Percentiles rank a stretch among this genome's conserved stretches.
Evolutionary conservation across 1,284 basidiomycete species (phyloP).

Genomic region (Sporisorium iseilematis-ciliati): DNA sequence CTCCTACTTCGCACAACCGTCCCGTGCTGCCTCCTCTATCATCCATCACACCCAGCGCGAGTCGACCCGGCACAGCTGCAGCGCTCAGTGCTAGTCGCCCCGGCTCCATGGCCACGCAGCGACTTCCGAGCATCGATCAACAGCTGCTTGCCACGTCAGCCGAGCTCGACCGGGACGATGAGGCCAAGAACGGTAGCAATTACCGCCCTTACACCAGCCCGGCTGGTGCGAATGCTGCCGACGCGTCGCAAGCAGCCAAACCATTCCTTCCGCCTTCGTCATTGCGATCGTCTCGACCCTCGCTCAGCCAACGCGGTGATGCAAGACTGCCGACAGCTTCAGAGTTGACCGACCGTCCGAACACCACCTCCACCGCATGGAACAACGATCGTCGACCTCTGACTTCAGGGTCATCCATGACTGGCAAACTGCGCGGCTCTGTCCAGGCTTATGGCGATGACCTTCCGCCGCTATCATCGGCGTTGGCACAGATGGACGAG

Average conservation of each 20-base stretch:
- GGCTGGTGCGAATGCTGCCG: constrained; percentile 33
- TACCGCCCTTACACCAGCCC: constrained; percentile 44
- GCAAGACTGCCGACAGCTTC: constrained; percentile 24
- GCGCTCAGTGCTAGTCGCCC: constrained; percentile 31
- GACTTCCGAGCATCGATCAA: constrained; percentile 54
- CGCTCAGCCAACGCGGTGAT: constrained; percentile 32
- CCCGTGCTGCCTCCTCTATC: constrained; percentile 59
- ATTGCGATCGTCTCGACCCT: constrained; percentile 30
- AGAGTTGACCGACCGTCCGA: constrained; percentile 16
- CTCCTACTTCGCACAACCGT: constrained; percentile 49
- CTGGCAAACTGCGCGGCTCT: constrained; percentile 21
- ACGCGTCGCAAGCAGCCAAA: constrained; percentile 19
- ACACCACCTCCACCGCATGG: constrained; percentile 11
- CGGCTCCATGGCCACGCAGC: constrained; percentile 30
- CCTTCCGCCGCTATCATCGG: constrained; percentile 34
- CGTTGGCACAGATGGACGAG: constrained; percentile 35
- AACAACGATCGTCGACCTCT: constrained; percentile 38
- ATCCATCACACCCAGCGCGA: constrained; percentile 48
- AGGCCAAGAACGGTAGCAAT: constrained; percentile 21
- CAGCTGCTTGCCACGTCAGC: constrained; percentile 44
- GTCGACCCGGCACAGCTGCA: constrained; percentile 56
- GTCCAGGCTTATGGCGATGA: constrained; percentile 19
- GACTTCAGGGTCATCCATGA: constrained; percentile 39
- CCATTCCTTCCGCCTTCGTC: constrained; percentile 45
- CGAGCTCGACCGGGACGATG: constrained; percentile 35